Base-by-base conservation (phyloP, 805 yeast species). In the Candida golubevii region DNA sequence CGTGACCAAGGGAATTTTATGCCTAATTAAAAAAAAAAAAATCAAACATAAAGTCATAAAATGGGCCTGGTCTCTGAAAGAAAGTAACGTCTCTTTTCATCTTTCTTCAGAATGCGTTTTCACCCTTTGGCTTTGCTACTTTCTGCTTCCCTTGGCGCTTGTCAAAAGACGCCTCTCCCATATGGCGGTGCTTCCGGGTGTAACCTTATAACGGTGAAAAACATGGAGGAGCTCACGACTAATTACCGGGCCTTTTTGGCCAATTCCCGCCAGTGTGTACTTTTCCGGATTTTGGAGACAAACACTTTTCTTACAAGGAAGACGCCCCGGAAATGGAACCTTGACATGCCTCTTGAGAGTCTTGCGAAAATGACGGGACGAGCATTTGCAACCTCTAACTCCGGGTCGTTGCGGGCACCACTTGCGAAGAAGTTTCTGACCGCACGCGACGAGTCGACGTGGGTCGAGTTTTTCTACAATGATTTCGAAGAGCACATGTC, bases 381-480 rank as follows among this genome's bases (percentile, higher is more conserved):
- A 10, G 26, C 46, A 10, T 35, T n/a, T 3, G 28, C 15, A 9
- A 26, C 15, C 15, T 14, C 39, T 7, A 12, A 14, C 11, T 13
- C 38, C 9, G 41, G 38, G 7, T 15, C 37, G 2, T 35, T 30
- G 15, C 28, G 35, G 32, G 8, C 38, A 4, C 23, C 38, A 6
- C 14, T 42, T 15, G 6, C 23, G 11, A 13, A 29, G 10, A 37
- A 33, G 15, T 23, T 29, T 10, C 15, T 35, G 10, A 29, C 7
- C 8, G 15, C 7, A 1, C 28, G 33, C 7, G 37, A 31, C 14
- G 33, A 40, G 23, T 15, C 43, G 18, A 37, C 13, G 23, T 38
- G 43, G 42, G 36, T 38, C 8, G 51, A 50, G 31, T 48, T 48
- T 37, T 43, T 38, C 33, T 50, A 39, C 15, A 29, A 29, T n/a